A percentile compares a stretch with the other conserved stretches of the same genome.
Evolutionary conservation across 2,329 filamentous ascomycete species (phyloP).

Genomic region (Arthroderma sp.): DNA sequence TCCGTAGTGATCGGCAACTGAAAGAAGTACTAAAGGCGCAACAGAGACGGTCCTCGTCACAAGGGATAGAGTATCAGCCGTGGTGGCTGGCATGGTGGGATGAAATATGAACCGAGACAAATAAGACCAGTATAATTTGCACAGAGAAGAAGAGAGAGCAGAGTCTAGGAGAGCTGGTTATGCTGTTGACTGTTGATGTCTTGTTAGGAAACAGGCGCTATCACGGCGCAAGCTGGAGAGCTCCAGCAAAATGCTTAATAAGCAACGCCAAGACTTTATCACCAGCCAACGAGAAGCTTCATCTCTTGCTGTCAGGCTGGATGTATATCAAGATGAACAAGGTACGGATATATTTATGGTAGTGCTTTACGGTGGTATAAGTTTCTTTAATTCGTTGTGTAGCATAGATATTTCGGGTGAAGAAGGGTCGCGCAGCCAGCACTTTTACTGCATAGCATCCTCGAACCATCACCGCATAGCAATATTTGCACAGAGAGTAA

Average conservation of each 20-base stretch:
- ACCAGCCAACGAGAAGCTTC: background rate
- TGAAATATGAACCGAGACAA: conserved; percentile 21
- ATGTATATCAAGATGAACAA: no score
- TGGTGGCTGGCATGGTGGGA: conserved; percentile 72
- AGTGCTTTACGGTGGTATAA: no score
- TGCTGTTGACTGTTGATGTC: background rate
- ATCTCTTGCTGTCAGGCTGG: background rate
- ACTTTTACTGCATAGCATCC: no score
- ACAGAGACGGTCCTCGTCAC: conserved; percentile 93
- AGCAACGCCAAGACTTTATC: background rate
- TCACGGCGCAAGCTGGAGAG: background rate
- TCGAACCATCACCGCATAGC: no score
- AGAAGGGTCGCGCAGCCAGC: no score
- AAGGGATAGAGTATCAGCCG: conserved; percentile 88
- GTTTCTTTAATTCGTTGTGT: no score
- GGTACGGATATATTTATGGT: no score
- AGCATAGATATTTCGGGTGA: no score
- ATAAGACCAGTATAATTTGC: no score
- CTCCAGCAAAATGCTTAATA: background rate
- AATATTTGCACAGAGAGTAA: no score
- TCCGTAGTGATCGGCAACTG: conserved; percentile 96
- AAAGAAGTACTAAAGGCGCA: conserved; percentile 92
- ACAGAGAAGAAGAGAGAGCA: background rate
- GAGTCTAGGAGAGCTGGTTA: background rate
- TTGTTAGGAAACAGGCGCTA: background rate